Base-by-base conservation (phyloP, 73 alveolate genomes). In the Symbiodinium pilosum region DNA sequence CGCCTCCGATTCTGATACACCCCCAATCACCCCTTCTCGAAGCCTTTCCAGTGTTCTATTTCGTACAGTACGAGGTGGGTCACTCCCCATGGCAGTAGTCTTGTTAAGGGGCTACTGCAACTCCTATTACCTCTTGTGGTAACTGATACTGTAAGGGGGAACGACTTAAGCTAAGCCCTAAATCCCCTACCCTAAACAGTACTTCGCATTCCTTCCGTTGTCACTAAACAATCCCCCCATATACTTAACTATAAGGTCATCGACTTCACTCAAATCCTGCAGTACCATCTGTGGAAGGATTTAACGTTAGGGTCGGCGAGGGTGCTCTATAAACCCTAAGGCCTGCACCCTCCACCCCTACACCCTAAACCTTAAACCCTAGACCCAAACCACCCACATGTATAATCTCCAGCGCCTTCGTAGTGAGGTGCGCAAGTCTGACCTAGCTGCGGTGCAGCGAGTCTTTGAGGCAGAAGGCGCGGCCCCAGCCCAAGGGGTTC, bases 401-500 rank as follows among this genome's bases (percentile, higher is more conserved):
- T 54, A 54, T n/a, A n/a, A n/a, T 30, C 26, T 54, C 24, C 73
- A n/a, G 73, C 73, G 32, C 34, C 26, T 54, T 30, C 34, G 52
- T 34, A 18, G 30, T 40, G 81, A 91, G 98, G 98, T 93, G 34
- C 92, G 93, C 21, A 84, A 85, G 24, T 38, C 84, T 69, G 98
- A 93, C 84, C 40, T 93, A n/a, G 71, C 83, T 36, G 98, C 98
- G 16, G 98, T 52, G 85, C 42, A 43, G 89, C 92, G 98, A 43
- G 84, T 93, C 93, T 93, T 93, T 77, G 98, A 93, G 44, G 92
- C 93, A 28, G 98, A 93, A 81, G 98, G 98, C 34, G 92, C 32
- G 54, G 8, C 28, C 12, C 42, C 44, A 4, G 41, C 39, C 24
- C 5, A 3, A 20, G 87, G 34, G 59, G 59, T 47, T 47, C 14